These are phyloP conservation scores for Aureobasidium sp. DNA, from an alignment of 2,329 filamentous ascomycete species.

Conservation along the genomic window DNA sequence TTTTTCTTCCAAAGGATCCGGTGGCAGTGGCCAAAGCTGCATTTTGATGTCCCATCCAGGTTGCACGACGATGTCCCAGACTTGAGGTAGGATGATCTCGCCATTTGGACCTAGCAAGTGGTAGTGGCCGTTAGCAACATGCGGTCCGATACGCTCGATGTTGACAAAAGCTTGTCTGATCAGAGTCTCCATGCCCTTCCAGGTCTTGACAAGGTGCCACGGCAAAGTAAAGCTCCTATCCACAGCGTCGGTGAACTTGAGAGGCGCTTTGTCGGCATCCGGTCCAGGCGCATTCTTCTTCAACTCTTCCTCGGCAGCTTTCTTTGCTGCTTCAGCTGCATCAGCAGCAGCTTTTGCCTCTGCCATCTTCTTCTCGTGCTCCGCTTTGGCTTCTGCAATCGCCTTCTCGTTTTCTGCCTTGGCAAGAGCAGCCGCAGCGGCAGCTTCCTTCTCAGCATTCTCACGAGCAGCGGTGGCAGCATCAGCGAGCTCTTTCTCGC, in stretches of 20 bases:
- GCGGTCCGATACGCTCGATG: slow-evolving; percentile 37
- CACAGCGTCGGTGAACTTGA: slow-evolving; percentile 86
- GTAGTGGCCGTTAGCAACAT: slow-evolving; percentile 39
- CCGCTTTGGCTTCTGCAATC: slow-evolving; percentile 25
- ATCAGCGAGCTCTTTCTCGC: slow-evolving; percentile 33
- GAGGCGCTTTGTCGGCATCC: slow-evolving; percentile 58
- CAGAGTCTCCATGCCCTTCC: slow-evolving; percentile 40
- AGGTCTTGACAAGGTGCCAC: slow-evolving; percentile 71
- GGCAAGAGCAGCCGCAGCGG: slow-evolving; percentile 21
- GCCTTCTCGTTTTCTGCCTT: slow-evolving; percentile 38
- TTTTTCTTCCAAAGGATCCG: slow-evolving; percentile 19
- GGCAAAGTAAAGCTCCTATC: slow-evolving; percentile 90
- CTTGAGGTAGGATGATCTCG: slow-evolving; percentile 41
- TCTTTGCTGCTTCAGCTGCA: slow-evolving; percentile 42
- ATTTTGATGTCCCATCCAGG: slow-evolving; percentile 41
- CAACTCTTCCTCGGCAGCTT: slow-evolving; percentile 39
- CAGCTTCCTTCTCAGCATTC: slow-evolving; percentile 31
- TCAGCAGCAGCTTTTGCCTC: slow-evolving; percentile 42
- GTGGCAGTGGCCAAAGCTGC: slow-evolving; percentile 40
- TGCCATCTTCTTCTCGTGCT: slow-evolving; percentile 45
- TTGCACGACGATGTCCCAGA: slow-evolving; percentile 40
- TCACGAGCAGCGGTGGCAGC: slow-evolving; percentile 37
- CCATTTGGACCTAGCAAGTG: slow-evolving; percentile 39
- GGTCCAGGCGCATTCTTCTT: slow-evolving; percentile 39
- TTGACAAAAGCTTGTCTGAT: slow-evolving; percentile 43